Conservation (phyloP, 495 filamentous ascomycete genomes). For the Amorphotheca resinae region DNA sequence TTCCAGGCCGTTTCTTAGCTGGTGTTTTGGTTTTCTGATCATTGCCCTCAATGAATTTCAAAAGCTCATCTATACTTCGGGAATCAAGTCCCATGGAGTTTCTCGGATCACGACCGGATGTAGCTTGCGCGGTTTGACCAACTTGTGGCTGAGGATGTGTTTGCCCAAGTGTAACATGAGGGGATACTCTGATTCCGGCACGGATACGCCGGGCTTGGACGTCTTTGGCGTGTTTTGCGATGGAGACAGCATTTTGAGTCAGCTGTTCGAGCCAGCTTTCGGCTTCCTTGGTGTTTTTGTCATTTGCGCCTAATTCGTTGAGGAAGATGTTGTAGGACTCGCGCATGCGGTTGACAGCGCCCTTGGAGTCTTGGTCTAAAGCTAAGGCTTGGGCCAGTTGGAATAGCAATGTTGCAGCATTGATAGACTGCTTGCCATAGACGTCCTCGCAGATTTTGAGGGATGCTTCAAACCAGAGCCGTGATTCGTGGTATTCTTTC, state of each 20-base stretch:
- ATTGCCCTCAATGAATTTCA: slow-evolving; percentile 76
- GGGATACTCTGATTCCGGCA: slow-evolving; percentile 30
- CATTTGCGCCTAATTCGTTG: slow-evolving; percentile 64
- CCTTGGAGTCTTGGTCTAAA: slow-evolving; percentile 83
- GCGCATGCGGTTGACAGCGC: slow-evolving; percentile 79
- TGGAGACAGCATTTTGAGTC: slow-evolving; percentile 83
- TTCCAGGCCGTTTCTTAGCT: slow-evolving; percentile 55
- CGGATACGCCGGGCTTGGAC: slow-evolving; percentile 58
- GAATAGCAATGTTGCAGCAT: slow-evolving; percentile 92
- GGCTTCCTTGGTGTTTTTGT: slow-evolving; percentile 91
- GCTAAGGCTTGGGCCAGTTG: slow-evolving; percentile 93
- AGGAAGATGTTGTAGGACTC: slow-evolving; percentile 95
- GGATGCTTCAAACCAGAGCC: slow-evolving; percentile 92
- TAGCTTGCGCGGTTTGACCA: slow-evolving; percentile 40
- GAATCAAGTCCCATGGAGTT: slow-evolving; percentile 39
- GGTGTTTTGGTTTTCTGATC: slow-evolving; percentile 47
- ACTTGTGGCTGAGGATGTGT: slow-evolving; percentile 31
- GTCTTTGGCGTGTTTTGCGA: slow-evolving; percentile 86
- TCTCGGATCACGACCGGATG: slow-evolving; percentile 21
- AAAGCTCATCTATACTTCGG: slow-evolving; percentile 70
- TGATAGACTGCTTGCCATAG: slow-evolving; percentile 76
- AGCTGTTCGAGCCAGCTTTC: slow-evolving; percentile 94
- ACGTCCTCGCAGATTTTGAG: slow-evolving; percentile 75
- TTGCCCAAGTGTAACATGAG: slow-evolving; percentile 38
- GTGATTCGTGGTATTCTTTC: slow-evolving; percentile 83